Base-by-base conservation (phyloP, 495 filamentous ascomycete species). In the Hypoxylon fragiforme region DNA sequence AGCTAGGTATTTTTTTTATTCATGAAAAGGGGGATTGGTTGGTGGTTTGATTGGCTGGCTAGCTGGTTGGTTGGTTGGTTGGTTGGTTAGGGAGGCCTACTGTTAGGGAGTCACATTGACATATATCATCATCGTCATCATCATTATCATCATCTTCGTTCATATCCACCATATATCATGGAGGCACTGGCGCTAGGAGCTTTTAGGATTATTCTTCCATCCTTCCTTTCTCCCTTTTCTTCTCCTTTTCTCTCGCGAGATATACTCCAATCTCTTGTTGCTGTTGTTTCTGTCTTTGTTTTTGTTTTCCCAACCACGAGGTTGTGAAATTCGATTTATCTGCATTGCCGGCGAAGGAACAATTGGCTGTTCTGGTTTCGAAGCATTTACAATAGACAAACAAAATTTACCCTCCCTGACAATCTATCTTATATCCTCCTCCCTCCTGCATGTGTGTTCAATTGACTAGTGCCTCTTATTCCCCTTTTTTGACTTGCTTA, bases 311-410 rank as follows among this genome's bases (percentile, higher is more conserved):
- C 37, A 41, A 40, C 24, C 18, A 28, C 14, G 36, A 42, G 12
- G 28, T 21, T 15, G 18, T 26, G 30, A 22, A 31, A 15, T 44
- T 43, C n/a, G n/a, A n/a, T 30, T 38, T 57, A 50, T 58, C 49
- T 59, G 54, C 41, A 57, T 57, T 57, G 46, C 39, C 8, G 44
- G 53, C 53, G 52, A 49, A 48, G 37, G 52, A 40, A 24, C 18
- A 46, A 34, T 26, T 16, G 38, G 13, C 14, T 13, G 12, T 21
- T 15, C 28, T 36, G 38, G 3, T 38, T 56, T 41, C 24, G 9
- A 44, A 39, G 49, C 56, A 53, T 60, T 60, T 59, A 59, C 37
- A 47, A 37, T 59, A 60, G 44, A 49, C 22, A 34, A 6, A 40
- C 21, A 9, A n/a, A n/a, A n/a, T n/a, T n/a, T 16, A 9, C 30